A percentile compares a stretch with the other conserved stretches of the same genome.
These are phyloP conservation scores for Huntiella savannae DNA, from an alignment of 2,329 filamentous ascomycete species.

Conservation along the genomic window DNA sequence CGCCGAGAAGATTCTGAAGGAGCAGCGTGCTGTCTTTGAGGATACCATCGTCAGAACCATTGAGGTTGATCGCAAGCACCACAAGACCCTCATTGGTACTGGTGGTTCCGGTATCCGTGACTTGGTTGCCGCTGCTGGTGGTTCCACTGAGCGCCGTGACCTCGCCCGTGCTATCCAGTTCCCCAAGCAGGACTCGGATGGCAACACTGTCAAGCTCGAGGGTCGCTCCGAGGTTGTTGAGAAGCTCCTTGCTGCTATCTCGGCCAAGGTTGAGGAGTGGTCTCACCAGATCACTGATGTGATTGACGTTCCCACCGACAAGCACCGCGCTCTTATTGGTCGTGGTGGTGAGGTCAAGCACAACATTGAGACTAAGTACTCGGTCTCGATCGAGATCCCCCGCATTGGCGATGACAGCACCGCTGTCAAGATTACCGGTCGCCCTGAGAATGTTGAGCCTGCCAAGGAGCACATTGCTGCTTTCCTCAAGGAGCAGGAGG, in stretches of 20 bases:
- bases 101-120: conserved; percentile 73
- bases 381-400: conserved; percentile 74
- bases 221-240: conserved; percentile 70
- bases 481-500: conserved; percentile 69
- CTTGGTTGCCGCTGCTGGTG: conserved; percentile 74
- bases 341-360: conserved; percentile 77
- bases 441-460: conserved; percentile 58
- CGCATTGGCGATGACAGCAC: conserved; percentile 71
- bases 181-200: conserved; percentile 69
- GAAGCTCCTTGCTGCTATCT: conserved; percentile 67
- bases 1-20: conserved; percentile 75
- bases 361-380: conserved; percentile 69
- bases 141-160: conserved; percentile 66
- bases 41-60: conserved; percentile 71
- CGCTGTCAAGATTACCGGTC: conserved; percentile 69
- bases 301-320: conserved; percentile 69
- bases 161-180: conserved; percentile 86
- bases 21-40: conserved; percentile 74
- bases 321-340: conserved; percentile 81
- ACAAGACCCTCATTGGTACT: conserved; percentile 72
- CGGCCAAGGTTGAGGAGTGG: conserved; percentile 63
- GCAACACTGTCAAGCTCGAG: conserved; percentile 72
- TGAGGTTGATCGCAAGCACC: conserved; percentile 86
- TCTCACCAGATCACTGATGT: conserved; percentile 64
- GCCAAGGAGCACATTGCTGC: conserved; percentile 70